A percentile compares a stretch with the other conserved stretches of the same genome.
Conservation (phyloP, 1,139 yeast species). For the Blastobotrys arbuscula region DNA sequence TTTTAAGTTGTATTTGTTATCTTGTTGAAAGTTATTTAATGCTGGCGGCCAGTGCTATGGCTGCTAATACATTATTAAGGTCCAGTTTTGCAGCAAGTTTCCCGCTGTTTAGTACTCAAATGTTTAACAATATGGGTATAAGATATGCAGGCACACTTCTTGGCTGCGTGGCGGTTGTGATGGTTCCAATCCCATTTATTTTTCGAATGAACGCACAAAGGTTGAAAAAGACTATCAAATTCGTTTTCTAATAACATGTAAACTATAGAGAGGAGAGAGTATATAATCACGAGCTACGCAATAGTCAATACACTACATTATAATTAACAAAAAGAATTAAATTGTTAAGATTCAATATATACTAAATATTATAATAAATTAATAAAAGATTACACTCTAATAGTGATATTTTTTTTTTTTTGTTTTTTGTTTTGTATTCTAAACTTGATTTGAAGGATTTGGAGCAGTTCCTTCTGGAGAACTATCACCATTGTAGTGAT, state of each 20-base stretch:
- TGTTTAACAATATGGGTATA: constrained; percentile 72
- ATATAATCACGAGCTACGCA: too few species aligned
- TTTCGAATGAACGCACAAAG: constrained; percentile 34
- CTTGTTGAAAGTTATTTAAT: constrained; percentile 72
- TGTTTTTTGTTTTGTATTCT: too few species aligned
- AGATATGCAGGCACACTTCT: constrained; percentile 81
- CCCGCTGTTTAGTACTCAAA: constrained; percentile 72
- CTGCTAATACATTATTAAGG: constrained; percentile 84
- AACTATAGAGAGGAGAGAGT: not conserved
- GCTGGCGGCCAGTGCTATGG: constrained; percentile 86
- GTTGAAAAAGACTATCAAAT: not conserved
- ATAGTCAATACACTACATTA: too few species aligned
- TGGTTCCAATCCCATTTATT: constrained; percentile 72
- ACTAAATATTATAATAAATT: too few species aligned
- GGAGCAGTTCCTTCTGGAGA: not conserved
- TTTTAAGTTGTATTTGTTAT: constrained; percentile 75
- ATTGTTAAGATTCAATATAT: too few species aligned
- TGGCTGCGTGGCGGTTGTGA: constrained; percentile 57
- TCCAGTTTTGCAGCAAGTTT: constrained; percentile 67
- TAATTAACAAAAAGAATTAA: too few species aligned
- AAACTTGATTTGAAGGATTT: too few species aligned
- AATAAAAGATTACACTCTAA: too few species aligned
- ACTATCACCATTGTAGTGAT: constrained; percentile 3
- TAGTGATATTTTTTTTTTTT: too few species aligned
- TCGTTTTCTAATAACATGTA: not conserved